Percentiles rank a stretch among this genome's conserved stretches.
Conservation (phyloP, 2,329 filamentous ascomycete species). For the Trichoderma koningii region DNA sequence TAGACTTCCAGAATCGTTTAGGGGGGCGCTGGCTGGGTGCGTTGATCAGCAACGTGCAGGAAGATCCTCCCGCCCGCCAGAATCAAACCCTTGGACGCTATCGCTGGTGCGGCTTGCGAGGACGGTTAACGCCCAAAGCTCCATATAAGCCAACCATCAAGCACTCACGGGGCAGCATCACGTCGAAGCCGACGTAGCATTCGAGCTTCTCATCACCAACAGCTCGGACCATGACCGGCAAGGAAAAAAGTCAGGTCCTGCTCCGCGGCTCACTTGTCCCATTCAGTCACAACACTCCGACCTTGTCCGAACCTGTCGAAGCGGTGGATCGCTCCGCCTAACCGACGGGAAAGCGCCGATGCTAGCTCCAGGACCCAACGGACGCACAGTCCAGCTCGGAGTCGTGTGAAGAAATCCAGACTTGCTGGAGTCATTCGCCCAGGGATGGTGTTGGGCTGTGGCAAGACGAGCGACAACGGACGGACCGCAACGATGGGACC, state of each 20-base stretch:
- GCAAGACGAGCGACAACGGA: conserved; percentile 9
- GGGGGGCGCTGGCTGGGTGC: conserved; percentile 26
- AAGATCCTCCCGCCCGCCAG: conserved; percentile 28
- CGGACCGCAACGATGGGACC: not conserved
- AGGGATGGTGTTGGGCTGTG: conserved; percentile 1
- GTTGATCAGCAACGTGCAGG: conserved; percentile 29
- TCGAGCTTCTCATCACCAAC: not conserved
- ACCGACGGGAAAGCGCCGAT: conserved; percentile 23
- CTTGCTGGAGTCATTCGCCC: not conserved
- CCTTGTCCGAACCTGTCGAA: conserved; percentile 7
- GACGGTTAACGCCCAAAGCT: conserved; percentile 4
- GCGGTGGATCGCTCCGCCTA: conserved; percentile 17
- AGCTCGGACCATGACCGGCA: not conserved
- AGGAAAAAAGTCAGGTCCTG: not conserved
- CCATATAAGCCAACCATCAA: conserved; percentile 1
- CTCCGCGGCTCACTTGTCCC: conserved; percentile 8
- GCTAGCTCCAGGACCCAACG: conserved; percentile 5
- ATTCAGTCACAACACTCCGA: conserved; percentile 1
- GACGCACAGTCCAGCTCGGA: conserved; percentile 12
- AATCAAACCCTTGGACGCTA: conserved; percentile 6
- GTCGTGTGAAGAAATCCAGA: not conserved
- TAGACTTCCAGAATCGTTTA: conserved; percentile 29
- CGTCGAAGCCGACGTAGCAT: conserved; percentile 5
- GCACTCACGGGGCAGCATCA: conserved; percentile 9
- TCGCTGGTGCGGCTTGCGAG: conserved; percentile 2